phyloP scores from a whole-genome alignment of 2,329 filamentous ascomycete species.

The Alternaria brassicicola region DNA sequence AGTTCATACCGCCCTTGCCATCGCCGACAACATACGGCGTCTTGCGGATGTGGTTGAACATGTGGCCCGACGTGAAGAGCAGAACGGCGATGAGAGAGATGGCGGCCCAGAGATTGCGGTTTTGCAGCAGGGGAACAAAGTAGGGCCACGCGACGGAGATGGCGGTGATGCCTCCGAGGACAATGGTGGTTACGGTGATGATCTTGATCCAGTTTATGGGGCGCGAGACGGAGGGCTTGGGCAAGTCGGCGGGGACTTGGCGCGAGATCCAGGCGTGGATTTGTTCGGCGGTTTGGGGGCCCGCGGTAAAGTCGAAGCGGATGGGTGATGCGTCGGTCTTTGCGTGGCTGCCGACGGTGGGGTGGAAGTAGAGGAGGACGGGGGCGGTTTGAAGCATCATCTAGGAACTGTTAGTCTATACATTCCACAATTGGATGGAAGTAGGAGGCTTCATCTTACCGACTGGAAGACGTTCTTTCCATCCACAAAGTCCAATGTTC shows the following conservation, averaged over 20 bases:
- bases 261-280: slow-evolving; percentile 79
- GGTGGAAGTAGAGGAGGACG: slow-evolving; percentile 84
- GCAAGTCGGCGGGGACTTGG: slow-evolving; percentile 70
- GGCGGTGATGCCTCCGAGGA: slow-evolving; percentile 72
- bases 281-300: slow-evolving; percentile 75
- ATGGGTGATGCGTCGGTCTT: slow-evolving; percentile 70
- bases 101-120: slow-evolving; percentile 92
- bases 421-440: neutral
- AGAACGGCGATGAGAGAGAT: slow-evolving; percentile 87
- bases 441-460: slow-evolving; percentile 58
- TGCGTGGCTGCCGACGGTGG: slow-evolving; percentile 81
- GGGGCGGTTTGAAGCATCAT: slow-evolving; percentile 93
- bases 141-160: slow-evolving; percentile 77
- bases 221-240: slow-evolving; percentile 77
- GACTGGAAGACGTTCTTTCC: slow-evolving; percentile 86
- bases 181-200: slow-evolving; percentile 68
- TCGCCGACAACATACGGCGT: slow-evolving; percentile 90
- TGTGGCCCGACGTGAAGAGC: slow-evolving; percentile 93
- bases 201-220: slow-evolving; percentile 88
- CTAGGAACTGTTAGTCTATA: slow-evolving; percentile 54
- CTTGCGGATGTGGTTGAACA: slow-evolving; percentile 99
- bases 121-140: slow-evolving; percentile 80
- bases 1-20: slow-evolving; percentile 82
- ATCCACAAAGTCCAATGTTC: slow-evolving; percentile 84
- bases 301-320: slow-evolving; percentile 83